These are phyloP conservation scores for Jamesozyma lodderae DNA, from an alignment of 805 yeast species.

Conservation along the genomic window DNA sequence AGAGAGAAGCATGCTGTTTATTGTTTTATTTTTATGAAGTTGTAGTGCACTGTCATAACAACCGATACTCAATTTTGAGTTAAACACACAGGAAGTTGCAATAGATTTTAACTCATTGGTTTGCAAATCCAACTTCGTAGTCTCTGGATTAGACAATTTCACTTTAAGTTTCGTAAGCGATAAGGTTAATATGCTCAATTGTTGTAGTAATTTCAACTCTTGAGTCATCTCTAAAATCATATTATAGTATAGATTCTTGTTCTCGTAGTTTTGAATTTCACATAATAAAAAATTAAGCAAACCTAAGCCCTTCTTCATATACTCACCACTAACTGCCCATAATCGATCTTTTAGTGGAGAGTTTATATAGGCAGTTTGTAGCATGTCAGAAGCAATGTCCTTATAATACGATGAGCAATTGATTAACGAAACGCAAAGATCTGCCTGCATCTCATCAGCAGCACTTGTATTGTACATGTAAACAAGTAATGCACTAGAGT, in stretches of 20 bases:
- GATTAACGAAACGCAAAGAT: conserved; percentile 6
- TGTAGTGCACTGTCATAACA: conserved; percentile 16
- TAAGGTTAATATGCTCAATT: conserved; percentile 23
- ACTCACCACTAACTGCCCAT: conserved; percentile 25
- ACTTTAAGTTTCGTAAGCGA: conserved; percentile 25
- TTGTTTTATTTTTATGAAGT: conserved; percentile 2
- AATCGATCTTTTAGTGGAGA: conserved; percentile 11
- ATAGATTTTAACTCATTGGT: conserved; percentile 23
- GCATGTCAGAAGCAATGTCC: conserved; percentile 15
- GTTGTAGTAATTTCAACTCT: conserved; percentile 21
- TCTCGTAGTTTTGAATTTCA: neutral
- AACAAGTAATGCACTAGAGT: conserved; percentile 5
- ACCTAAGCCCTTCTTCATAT: conserved; percentile 24
- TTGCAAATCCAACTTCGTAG: conserved; percentile 24
- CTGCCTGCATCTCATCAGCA: neutral
- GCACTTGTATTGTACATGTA: too few species aligned
- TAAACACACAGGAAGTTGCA: conserved; percentile 19
- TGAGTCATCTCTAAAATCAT: conserved; percentile 5
- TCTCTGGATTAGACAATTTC: conserved; percentile 15
- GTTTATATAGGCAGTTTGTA: conserved; percentile 21
- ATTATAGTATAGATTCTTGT: neutral
- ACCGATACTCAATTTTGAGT: conserved; percentile 25
- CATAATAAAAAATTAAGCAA: conserved; percentile 11
- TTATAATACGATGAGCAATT: conserved; percentile 17
- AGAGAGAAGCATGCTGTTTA: conserved; percentile 8